Conservation (phyloP, 1,139 yeast genomes). For the Meyerozyma elateridarum region DNA sequence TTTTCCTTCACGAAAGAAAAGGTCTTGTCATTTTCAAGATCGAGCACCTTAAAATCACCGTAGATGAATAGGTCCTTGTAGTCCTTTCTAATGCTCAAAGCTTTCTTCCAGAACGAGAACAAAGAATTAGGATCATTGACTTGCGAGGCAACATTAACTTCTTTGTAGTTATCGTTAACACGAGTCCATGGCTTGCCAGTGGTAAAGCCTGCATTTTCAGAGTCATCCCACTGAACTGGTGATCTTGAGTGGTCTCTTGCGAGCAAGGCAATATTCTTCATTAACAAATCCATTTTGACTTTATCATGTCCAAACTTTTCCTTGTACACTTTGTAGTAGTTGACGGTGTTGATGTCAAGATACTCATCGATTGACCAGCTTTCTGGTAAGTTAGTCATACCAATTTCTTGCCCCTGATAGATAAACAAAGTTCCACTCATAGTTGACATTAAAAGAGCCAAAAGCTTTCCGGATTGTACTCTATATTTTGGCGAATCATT, state of each 20-base stretch:
- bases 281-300: slow-evolving; percentile 10
- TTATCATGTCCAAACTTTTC: slow-evolving; percentile 12
- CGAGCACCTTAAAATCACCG: slow-evolving; percentile 16
- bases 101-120: slow-evolving; percentile 18
- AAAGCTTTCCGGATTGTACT: slow-evolving; percentile 17
- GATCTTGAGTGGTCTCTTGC: slow-evolving; percentile 22
- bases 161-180: slow-evolving; percentile 18
- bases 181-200: slow-evolving; percentile 22
- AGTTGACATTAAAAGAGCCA: slow-evolving; percentile 18
- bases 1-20: slow-evolving; percentile 14
- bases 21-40: slow-evolving; percentile 14
- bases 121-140: slow-evolving; percentile 18
- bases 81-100: slow-evolving; percentile 15
- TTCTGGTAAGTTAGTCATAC: slow-evolving; percentile 20
- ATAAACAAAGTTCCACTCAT: slow-evolving; percentile 20
- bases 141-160: slow-evolving; percentile 19
- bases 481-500: slow-evolving; percentile 15
- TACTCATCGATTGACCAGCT: slow-evolving; percentile 18
- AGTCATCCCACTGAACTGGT: slow-evolving; percentile 22
- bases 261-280: slow-evolving; percentile 17
- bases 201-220: slow-evolving; percentile 18
- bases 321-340: slow-evolving; percentile 15
- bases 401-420: slow-evolving; percentile 24
- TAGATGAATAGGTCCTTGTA: slow-evolving; percentile 17
- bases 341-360: slow-evolving; percentile 19